These are phyloP conservation scores for Exophiala dermatitidis DNA, from an alignment of 2,329 filamentous ascomycete species.

Conservation along the genomic window DNA sequence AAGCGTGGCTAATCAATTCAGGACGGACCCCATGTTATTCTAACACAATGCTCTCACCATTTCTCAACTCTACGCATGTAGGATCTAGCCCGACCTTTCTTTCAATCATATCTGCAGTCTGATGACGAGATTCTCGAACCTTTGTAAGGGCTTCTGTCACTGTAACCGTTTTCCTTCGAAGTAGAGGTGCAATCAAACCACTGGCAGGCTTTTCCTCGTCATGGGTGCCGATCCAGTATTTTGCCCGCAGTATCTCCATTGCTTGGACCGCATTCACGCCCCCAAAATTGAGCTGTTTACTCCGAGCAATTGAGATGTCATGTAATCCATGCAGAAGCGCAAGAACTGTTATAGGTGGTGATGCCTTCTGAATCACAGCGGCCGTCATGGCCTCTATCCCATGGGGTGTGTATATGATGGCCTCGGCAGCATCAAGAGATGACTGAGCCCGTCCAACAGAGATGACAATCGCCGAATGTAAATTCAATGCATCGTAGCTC, in stretches of 20 bases:
- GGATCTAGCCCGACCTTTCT: slow-evolving; percentile 29
- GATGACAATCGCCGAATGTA: slow-evolving; percentile 56
- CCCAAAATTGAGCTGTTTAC: slow-evolving; percentile 50
- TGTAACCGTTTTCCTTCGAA: slow-evolving; percentile 41
- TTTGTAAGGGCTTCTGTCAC: slow-evolving; percentile 33
- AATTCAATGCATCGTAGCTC: slow-evolving; percentile 50
- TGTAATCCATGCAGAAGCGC: slow-evolving; percentile 59
- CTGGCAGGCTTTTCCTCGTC: slow-evolving; percentile 30
- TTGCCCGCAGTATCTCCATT: slow-evolving; percentile 46
- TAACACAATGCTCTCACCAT: slow-evolving; percentile 51
- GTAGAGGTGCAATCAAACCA: slow-evolving; percentile 32
- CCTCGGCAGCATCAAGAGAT: slow-evolving; percentile 36
- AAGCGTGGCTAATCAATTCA: too few relatives aligned
- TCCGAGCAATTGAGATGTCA: slow-evolving; percentile 47
- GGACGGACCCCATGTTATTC: slow-evolving; percentile 27
- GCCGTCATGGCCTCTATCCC: slow-evolving; percentile 49
- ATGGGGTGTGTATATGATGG: slow-evolving; percentile 58
- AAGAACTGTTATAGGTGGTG: slow-evolving; percentile 46
- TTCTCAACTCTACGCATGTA: slow-evolving; percentile 48
- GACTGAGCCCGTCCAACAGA: slow-evolving; percentile 39
- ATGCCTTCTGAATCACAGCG: slow-evolving; percentile 36
- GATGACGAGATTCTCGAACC: slow-evolving; percentile 35
- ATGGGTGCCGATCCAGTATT: slow-evolving; percentile 60
- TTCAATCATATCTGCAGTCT: too few relatives aligned
- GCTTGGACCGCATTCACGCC: slow-evolving; percentile 55